A percentile compares a stretch with the other conserved stretches of the same genome.
Conservation (phyloP, 2,329 filamentous ascomycete species). For the Clonostachys solani region DNA sequence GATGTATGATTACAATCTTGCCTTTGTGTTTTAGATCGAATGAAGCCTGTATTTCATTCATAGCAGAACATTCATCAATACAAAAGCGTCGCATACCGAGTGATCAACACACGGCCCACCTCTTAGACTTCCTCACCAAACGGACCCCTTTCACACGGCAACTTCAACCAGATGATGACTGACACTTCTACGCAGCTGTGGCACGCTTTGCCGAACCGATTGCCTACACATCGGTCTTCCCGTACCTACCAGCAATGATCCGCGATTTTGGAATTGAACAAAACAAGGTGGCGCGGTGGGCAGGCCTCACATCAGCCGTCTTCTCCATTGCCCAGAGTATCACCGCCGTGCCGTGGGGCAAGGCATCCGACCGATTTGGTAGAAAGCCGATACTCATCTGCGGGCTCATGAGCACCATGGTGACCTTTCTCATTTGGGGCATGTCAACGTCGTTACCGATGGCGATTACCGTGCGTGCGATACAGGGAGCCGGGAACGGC, state of each 20-base stretch:
- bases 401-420: slow-evolving; percentile 75
- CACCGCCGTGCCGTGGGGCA: slow-evolving; percentile 72
- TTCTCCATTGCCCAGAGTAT: slow-evolving; percentile 70
- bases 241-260: slow-evolving; percentile 77
- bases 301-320: slow-evolving; percentile 67
- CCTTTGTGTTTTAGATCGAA: not conserved
- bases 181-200: slow-evolving; percentile 48
- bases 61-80: slow-evolving; percentile 6
- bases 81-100: slow-evolving; percentile 2
- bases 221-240: slow-evolving; percentile 68
- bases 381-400: slow-evolving; percentile 77
- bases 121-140: not conserved
- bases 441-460: slow-evolving; percentile 75
- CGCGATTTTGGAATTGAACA: slow-evolving; percentile 68
- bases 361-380: slow-evolving; percentile 72
- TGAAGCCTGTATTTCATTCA: slow-evolving; percentile 10
- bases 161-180: not conserved
- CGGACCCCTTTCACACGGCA: slow-evolving; percentile 4
- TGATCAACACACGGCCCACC: not conserved
- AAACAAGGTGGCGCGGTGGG: slow-evolving; percentile 74
- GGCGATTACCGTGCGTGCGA: slow-evolving; percentile 71
- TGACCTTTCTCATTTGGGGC: slow-evolving; percentile 77
- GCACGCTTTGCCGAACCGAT: slow-evolving; percentile 76
- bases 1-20: too few relatives aligned
- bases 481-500: slow-evolving; percentile 83